Percentiles rank a stretch among this genome's conserved stretches.
Evolutionary conservation across 768 basidiomycete genomes (phyloP).

Genomic region (Hericium rajendrae): DNA sequence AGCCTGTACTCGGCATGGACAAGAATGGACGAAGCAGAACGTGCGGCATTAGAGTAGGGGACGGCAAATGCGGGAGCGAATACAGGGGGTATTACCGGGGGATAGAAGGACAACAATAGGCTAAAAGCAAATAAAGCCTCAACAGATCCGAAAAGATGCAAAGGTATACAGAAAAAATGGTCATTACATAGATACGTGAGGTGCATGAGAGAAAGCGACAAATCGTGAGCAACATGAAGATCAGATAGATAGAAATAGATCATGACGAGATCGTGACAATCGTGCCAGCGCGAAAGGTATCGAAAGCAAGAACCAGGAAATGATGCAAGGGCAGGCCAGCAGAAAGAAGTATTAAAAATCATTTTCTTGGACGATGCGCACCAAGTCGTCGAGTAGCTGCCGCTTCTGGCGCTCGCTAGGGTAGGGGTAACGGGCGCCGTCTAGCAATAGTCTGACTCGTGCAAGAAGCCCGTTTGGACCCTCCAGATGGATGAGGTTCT

Average conservation of each 20-base stretch:
- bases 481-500: slow-evolving; percentile 64
- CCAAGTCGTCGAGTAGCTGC: slow-evolving; percentile 12
- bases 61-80: too few species aligned
- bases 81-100: too few species aligned
- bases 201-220: too few species aligned
- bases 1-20: too few species aligned
- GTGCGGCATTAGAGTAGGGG: too few species aligned
- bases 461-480: slow-evolving; percentile 62
- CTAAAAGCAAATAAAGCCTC: too few species aligned
- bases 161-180: too few species aligned
- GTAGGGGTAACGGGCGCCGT: slow-evolving; percentile 28
- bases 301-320: neutral
- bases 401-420: slow-evolving; percentile 34
- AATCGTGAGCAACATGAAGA: neutral
- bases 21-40: too few species aligned
- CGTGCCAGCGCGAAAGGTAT: neutral
- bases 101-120: too few species aligned
- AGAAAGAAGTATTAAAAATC: slow-evolving; percentile 4
- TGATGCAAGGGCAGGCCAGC: neutral
- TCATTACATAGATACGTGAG: too few species aligned
- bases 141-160: too few species aligned
- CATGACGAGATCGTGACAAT: neutral
- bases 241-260: neutral
- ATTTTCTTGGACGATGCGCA: slow-evolving; percentile 13
- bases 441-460: slow-evolving; percentile 52